phyloP scores from a whole-genome alignment of 2,329 filamentous ascomycete genomes.

The Rachicladosporium sp. region DNA sequence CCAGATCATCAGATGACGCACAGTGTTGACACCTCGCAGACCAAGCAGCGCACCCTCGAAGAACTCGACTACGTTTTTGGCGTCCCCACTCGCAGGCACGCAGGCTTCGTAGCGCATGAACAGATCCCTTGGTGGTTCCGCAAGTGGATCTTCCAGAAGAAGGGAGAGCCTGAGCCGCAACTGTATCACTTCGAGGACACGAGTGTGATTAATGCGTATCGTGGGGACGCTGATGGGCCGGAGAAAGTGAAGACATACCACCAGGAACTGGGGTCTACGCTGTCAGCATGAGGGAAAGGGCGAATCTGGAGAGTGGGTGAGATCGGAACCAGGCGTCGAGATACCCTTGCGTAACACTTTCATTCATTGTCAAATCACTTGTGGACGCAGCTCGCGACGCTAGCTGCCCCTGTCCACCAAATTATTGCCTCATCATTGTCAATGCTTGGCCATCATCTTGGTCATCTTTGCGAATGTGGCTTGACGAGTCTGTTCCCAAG shows the following conservation, averaged over 20 bases:
- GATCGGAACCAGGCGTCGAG: too few species aligned
- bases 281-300: too few species aligned
- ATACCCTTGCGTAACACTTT: too few species aligned
- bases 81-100: slow-evolving; percentile 32
- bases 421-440: too few species aligned
- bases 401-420: too few species aligned
- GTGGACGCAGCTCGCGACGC: too few species aligned
- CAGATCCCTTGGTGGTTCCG: slow-evolving; percentile 34
- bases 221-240: neutral
- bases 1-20: too few species aligned
- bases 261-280: neutral
- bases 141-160: slow-evolving; percentile 8
- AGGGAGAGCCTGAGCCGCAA: slow-evolving; percentile 2
- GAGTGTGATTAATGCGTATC: neutral
- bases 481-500: slow-evolving; percentile 35
- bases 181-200: slow-evolving; percentile 15
- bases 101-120: slow-evolving; percentile 22
- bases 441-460: slow-evolving; percentile 6
- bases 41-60: slow-evolving; percentile 36
- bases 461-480: slow-evolving; percentile 24
- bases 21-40: too few species aligned
- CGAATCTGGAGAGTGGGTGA: too few species aligned
- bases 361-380: too few species aligned
- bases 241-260: neutral
- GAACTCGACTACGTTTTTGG: slow-evolving; percentile 41